A percentile compares a stretch with the other conserved stretches of the same genome.
Evolutionary conservation across 768 basidiomycete genomes (phyloP).

Genomic region (Boletales sp.): DNA sequence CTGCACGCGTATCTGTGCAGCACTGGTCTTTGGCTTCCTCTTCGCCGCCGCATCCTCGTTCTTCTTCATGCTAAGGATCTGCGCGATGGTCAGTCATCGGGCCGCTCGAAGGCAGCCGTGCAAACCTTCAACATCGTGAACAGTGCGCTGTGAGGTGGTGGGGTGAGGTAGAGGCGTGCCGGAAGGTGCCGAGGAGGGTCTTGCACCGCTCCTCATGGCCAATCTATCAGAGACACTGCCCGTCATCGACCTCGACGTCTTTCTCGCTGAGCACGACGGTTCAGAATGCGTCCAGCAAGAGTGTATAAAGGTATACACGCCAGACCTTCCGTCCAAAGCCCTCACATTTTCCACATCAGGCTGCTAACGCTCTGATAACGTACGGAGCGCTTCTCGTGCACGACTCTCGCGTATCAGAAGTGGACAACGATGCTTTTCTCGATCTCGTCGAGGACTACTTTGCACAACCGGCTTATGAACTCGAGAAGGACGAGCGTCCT

Average conservation of each 20-base stretch:
- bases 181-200: constrained; percentile 28
- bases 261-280: constrained; percentile 42
- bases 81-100: constrained; percentile 7
- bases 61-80: constrained; percentile 99
- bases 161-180: constrained; percentile 21
- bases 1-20: constrained; percentile 98
- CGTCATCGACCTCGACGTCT: constrained; percentile 74
- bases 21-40: constrained; percentile 98
- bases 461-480: constrained; percentile 54
- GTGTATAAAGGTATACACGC: constrained; percentile 53
- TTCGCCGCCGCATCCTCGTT: constrained; percentile 95
- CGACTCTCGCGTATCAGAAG: constrained; percentile 80
- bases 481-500: constrained; percentile 77
- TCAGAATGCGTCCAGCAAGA: constrained; percentile 54
- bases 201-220: constrained; percentile 29
- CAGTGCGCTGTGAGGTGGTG: constrained; percentile 11
- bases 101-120: background rate
- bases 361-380: constrained; percentile 73
- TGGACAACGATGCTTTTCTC: constrained; percentile 78
- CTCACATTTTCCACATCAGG: constrained; percentile 39
- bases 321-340: background rate
- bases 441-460: constrained; percentile 96
- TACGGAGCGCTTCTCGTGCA: constrained; percentile 86
- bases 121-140: constrained; percentile 44
- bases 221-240: constrained; percentile 55